These are phyloP conservation scores for Pulveroboletus sp. DNA, from an alignment of 768 basidiomycete species.

Conservation along the genomic window DNA sequence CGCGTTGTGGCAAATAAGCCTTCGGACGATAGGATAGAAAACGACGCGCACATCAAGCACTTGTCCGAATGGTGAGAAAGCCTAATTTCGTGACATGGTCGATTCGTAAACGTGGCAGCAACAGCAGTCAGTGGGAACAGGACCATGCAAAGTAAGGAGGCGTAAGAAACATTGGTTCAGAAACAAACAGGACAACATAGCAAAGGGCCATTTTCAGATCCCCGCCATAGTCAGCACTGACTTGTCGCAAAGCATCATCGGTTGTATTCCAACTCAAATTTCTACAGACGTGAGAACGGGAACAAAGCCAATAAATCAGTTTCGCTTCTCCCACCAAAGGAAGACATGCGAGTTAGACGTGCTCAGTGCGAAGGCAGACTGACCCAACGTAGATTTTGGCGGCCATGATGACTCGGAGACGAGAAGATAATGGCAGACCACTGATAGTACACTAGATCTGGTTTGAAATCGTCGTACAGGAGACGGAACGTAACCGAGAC, in stretches of 20 bases:
- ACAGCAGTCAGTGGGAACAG: conserved; percentile 12
- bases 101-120: conserved; percentile 19
- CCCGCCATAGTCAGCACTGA: conserved; percentile 56
- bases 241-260: conserved; percentile 84
- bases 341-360: conserved; percentile 42
- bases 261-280: conserved; percentile 96
- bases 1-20: conserved; percentile 17
- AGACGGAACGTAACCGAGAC: conserved; percentile 55
- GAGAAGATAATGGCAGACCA: conserved; percentile 22
- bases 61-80: conserved; percentile 76
- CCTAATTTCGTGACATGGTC: conserved; percentile 43
- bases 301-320: conserved; percentile 51
- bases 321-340: conserved; percentile 39
- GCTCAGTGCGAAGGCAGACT: conserved; percentile 61
- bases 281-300: conserved; percentile 52
- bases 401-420: conserved; percentile 42
- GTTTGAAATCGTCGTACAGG: conserved; percentile 48
- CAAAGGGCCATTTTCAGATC: conserved; percentile 22
- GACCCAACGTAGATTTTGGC: conserved; percentile 91
- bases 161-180: conserved; percentile 29
- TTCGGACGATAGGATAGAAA: conserved; percentile 19
- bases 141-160: conserved; percentile 26
- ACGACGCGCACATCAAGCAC: conserved; percentile 86
- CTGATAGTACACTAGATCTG: conserved; percentile 46
- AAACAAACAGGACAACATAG: conserved; percentile 45